These are phyloP conservation scores for Russula lepida DNA, from an alignment of 768 basidiomycete species.

Conservation along the genomic window DNA sequence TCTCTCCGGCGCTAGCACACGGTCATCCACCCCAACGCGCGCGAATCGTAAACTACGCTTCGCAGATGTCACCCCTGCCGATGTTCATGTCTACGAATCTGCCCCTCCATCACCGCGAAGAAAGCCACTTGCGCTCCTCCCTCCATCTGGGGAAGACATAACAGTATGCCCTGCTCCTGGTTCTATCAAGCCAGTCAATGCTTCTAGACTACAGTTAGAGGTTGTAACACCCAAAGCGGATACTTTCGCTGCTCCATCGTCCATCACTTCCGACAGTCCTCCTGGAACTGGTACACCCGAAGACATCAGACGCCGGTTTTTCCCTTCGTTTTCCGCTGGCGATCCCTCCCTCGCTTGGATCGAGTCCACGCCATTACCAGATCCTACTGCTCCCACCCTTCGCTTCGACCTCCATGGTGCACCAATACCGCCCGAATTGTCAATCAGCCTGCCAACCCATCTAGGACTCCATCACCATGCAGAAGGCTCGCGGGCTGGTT, in stretches of 20 bases:
- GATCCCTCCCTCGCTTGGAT: conserved; percentile 84
- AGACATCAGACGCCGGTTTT: conserved; percentile 75
- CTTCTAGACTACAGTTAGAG: neutral
- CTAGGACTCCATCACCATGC: conserved; percentile 90
- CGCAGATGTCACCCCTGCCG: conserved; percentile 62
- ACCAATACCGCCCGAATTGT: conserved; percentile 49
- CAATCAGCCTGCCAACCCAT: conserved; percentile 63
- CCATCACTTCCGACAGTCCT: conserved; percentile 21
- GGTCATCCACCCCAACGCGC: conserved; percentile 47
- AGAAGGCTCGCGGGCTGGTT: conserved; percentile 70
- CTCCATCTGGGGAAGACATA: conserved; percentile 34
- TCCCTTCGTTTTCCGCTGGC: conserved; percentile 58
- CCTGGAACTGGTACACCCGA: conserved; percentile 71
- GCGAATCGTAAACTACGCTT: conserved; percentile 53
- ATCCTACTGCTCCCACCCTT: conserved; percentile 28
- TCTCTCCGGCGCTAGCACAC: conserved; percentile 41
- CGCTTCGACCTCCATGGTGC: conserved; percentile 68
- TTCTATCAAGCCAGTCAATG: neutral
- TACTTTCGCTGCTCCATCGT: neutral
- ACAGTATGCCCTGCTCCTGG: conserved; percentile 23
- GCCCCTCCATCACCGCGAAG: conserved; percentile 68
- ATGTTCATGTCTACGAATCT: conserved; percentile 78
- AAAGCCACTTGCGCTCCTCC: conserved; percentile 48
- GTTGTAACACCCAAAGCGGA: neutral
- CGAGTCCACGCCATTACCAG: conserved; percentile 27